Base-by-base conservation (phyloP, 2,329 filamentous ascomycete genomes). In the Bipolaris sorokiniana region DNA sequence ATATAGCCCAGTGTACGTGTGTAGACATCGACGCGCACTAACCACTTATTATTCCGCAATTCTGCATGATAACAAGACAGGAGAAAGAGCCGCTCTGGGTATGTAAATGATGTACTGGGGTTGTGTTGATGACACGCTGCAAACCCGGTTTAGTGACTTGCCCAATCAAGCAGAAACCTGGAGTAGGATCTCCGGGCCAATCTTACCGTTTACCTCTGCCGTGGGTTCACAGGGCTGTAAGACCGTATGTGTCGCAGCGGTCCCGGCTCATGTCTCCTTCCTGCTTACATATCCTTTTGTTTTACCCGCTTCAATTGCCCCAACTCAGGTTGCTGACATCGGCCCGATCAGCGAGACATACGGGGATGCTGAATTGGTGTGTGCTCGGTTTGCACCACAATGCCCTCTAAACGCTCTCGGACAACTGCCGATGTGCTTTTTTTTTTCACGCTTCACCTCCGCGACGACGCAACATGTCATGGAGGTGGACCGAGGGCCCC, bases 151-250 rank as follows among this genome's bases (percentile, higher is more conserved):
- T 10, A 28, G 45, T 41, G 33, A 22, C 40, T 46, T 46, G 26
- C 49, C 57, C 49, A 57, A 57, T 53, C 36, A 53, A 28, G 40
- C 16, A 34, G 48, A n/a, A 26, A n/a, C 36, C 31, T 13, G 42
- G 40, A 44, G 34, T 46, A 42, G 20, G 38, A 56, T 49, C 49
- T 49, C 28, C 53, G 28, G 34, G 26, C 18, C 41, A 41, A 28
- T 50, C 49, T 48, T 49, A 54, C 57, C 49, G 49, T 59, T 57
- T 59, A 53, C 57, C 57, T 44, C 42, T 53, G 28, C 36, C 40
- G 42, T 46, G 53, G 57, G 49, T 45, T 33, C 33, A 52, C 53
- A 52, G 37, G 37, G 51, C 51, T 55, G 51, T 50, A 58, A 59
- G 49, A 45, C 50, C 40, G 46, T 34, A 20, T 48, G 51, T 56